Evolutionary conservation across 2,329 filamentous ascomycete species (phyloP).

Genomic region (Fusarium solani-melongenae): DNA sequence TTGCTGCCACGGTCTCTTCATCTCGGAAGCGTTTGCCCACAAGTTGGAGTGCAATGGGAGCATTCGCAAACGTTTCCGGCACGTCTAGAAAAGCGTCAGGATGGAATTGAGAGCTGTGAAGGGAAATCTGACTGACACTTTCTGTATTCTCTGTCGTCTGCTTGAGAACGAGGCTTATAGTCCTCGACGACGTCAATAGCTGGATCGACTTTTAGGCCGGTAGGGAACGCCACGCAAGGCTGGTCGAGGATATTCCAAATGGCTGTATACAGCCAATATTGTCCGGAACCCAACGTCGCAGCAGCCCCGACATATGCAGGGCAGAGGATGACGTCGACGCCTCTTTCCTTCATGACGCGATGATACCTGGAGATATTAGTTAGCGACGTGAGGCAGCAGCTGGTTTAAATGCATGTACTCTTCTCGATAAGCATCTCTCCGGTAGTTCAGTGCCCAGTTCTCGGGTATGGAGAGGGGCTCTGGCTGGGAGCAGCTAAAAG

Average conservation of each 20-base stretch:
- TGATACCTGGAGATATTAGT: background rate
- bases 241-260: constrained; percentile 49
- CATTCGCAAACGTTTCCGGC: constrained; percentile 18
- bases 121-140: background rate
- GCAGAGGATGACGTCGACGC: background rate
- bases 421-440: constrained; percentile 26
- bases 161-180: background rate
- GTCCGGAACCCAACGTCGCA: constrained; percentile 3
- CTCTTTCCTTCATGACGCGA: background rate
- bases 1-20: constrained; percentile 30
- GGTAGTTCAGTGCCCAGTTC: constrained; percentile 37
- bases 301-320: background rate
- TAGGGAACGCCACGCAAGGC: constrained; percentile 43
- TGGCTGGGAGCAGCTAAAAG: constrained; percentile 19
- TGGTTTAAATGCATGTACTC: background rate
- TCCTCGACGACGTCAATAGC: constrained; percentile 15
- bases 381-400: background rate
- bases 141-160: background rate
- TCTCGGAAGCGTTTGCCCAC: constrained; percentile 39
- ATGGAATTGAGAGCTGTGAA: background rate
- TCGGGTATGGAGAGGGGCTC: constrained; percentile 15
- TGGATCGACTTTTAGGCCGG: constrained; percentile 22
- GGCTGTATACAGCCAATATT: constrained; percentile 45
- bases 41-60: constrained; percentile 35
- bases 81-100: background rate